phyloP scores from a whole-genome alignment of 2,329 filamentous ascomycete genomes.

The Diaporthe sp. region DNA sequence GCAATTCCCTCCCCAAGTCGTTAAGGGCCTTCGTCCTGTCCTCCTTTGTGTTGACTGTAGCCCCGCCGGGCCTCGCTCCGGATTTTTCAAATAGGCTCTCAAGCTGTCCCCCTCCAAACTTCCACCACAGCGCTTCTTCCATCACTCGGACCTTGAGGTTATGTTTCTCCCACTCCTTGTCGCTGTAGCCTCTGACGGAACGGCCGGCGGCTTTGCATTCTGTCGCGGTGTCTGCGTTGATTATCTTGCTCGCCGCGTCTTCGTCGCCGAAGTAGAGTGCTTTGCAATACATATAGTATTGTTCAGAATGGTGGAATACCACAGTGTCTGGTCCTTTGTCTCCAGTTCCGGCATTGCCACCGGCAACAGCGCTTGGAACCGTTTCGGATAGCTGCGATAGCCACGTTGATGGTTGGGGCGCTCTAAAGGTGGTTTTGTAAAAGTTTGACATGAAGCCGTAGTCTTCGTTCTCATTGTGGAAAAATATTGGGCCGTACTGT shows the following conservation, averaged over 20 bases:
- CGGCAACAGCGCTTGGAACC: not conserved
- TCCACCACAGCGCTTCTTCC: constrained; percentile 22
- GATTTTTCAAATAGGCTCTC: not conserved
- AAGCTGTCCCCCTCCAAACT: constrained; percentile 17
- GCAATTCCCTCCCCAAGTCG: not conserved
- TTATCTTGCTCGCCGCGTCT: not conserved
- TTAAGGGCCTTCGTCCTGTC: not conserved
- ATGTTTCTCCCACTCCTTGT: constrained; percentile 13
- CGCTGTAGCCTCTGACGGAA: not conserved
- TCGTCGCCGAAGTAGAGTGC: constrained; percentile 14
- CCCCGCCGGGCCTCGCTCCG: too few relatives aligned
- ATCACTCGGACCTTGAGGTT: constrained; percentile 17
- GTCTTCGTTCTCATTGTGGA: constrained; percentile 23
- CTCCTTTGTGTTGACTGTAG: not conserved
- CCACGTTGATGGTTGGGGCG: constrained; percentile 15
- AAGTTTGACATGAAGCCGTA: constrained; percentile 36
- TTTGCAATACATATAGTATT: constrained; percentile 33
- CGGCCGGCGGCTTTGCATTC: constrained; percentile 22
- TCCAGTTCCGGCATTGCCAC: not conserved
- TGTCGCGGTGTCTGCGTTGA: not conserved
- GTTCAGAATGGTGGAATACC: constrained; percentile 21
- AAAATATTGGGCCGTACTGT: constrained; percentile 3
- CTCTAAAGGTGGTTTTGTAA: not conserved
- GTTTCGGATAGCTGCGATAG: not conserved
- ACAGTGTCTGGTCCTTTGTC: not conserved